Evolutionary conservation across 371 early-diverging fungal species (phyloP), one percentile per base, ranked within the genome.

Genomic region (Mortierella sp.): DNA sequence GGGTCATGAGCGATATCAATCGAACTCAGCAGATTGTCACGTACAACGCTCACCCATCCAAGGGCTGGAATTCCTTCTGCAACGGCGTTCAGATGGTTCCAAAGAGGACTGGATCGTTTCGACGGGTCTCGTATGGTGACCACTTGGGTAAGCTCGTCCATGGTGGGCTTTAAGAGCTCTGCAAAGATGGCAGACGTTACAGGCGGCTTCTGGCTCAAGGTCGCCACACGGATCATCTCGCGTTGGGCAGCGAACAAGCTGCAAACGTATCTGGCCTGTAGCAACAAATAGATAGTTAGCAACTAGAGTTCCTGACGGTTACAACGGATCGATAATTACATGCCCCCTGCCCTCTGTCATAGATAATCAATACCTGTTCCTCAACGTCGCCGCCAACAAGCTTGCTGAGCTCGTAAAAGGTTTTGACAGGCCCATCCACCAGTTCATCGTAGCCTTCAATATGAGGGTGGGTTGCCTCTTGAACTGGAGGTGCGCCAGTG

Each of bases 21-120:
- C 10, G 6, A 46, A n/a, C 46, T 18, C 12, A 46, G 19, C 46
- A 46, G 46, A 19, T 18, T n/a, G 58, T n/a, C 42, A 72, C 90
- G 72, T 86, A 93, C 93, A 48, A 93, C 87, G 7, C 91, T 89
- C 26, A 97, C 94, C 98, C 98, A 98, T 26, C 95, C 95, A 45
- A 97, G 85, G 30, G 95, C 96, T 31, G 92, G 87, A 47, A 93
- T 87, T 74, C 96, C 96, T 68, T 97, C 96, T 38, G 93, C 90
- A 9, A 98, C 91, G 12, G 90, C 81, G 30, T 91, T 88, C 64
- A 98, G 81, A 70, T 96, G 94, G 79, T 90, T 93, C 70, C 90
- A 92, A 16, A 89, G 66, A 21, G 90, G 86, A 28, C 87, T 84
- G 39, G 91, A 84, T 16, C 96, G 83, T 79, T 94, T 94, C 50